Percentiles rank a stretch among this genome's conserved stretches.
Evolutionary conservation across 192 early-diverging fungal genomes (phyloP).

Genomic region (Mycoemilia scoparia): DNA sequence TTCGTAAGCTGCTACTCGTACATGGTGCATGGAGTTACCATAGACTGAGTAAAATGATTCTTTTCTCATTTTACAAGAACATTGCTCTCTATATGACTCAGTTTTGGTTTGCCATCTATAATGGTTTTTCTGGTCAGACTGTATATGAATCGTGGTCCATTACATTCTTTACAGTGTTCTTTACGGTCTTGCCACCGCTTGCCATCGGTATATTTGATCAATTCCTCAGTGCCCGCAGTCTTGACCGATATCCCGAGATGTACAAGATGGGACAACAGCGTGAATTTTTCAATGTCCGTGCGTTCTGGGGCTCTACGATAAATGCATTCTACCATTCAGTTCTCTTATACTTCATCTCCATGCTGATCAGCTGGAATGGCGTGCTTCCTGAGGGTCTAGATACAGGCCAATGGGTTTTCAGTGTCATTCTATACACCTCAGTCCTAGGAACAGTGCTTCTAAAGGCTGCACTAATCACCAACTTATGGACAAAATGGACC

Average conservation of each 20-base stretch:
- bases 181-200: constrained; percentile 86
- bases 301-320: constrained; percentile 82
- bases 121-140: constrained; percentile 91
- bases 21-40: constrained; percentile 97
- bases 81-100: constrained; percentile 96
- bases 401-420: constrained; percentile 81
- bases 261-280: constrained; percentile 56
- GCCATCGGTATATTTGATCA: constrained; percentile 98
- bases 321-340: constrained; percentile 91
- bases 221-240: constrained; percentile 74
- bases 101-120: constrained; percentile 90
- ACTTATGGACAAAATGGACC: constrained; percentile 90
- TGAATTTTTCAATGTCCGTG: constrained; percentile 63
- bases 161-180: constrained; percentile 84
- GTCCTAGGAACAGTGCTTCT: constrained; percentile 75
- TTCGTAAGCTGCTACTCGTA: constrained; percentile 87
- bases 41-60: constrained; percentile 81
- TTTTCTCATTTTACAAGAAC: constrained; percentile 99
- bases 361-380: constrained; percentile 45
- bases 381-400: constrained; percentile 44
- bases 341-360: constrained; percentile 53
- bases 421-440: constrained; percentile 73
- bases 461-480: constrained; percentile 79
- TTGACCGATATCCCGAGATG: constrained; percentile 95
- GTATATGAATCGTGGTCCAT: constrained; percentile 98